Percentiles rank a stretch among this genome's conserved stretches.
These are phyloP conservation scores for Aspergillus novofumigatus DNA, from an alignment of 2,329 filamentous ascomycete genomes.

Conservation along the genomic window DNA sequence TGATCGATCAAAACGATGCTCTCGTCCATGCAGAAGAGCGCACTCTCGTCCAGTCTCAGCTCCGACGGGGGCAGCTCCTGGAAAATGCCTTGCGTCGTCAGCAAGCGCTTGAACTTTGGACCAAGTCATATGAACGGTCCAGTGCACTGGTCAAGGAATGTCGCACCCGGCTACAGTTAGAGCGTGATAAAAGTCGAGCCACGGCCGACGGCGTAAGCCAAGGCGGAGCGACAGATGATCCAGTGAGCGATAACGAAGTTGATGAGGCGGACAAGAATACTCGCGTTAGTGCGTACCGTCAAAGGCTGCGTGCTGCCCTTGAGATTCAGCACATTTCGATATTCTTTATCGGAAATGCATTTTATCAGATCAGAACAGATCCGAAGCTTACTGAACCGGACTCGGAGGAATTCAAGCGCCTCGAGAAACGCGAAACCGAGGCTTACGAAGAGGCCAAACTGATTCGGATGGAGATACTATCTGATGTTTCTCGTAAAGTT, in stretches of 20 bases:
- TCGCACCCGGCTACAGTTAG: constrained; percentile 56
- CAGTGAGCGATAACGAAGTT: constrained; percentile 32
- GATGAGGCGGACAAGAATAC: constrained; percentile 39
- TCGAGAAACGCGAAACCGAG: constrained; percentile 67
- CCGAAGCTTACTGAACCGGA: constrained; percentile 59
- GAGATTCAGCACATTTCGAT: constrained; percentile 76
- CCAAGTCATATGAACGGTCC: constrained; percentile 51
- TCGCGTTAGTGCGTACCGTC: constrained; percentile 56
- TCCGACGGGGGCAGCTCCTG: constrained; percentile 71
- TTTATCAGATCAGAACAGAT: constrained; percentile 77
- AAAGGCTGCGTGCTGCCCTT: constrained; percentile 66
- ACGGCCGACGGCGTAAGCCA: constrained; percentile 19
- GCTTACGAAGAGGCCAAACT: constrained; percentile 74
- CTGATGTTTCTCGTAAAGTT: constrained; percentile 54
- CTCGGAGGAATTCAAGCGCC: constrained; percentile 60
- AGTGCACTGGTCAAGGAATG: constrained; percentile 54
- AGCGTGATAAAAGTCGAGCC: constrained; percentile 31
- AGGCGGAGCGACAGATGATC: constrained; percentile 13
- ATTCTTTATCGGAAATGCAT: constrained; percentile 81
- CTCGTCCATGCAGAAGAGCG: constrained; percentile 66
- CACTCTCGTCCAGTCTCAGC: constrained; percentile 56
- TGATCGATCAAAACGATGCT: constrained; percentile 81
- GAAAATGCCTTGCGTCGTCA: constrained; percentile 67
- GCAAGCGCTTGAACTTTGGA: constrained; percentile 69
- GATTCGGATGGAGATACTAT: constrained; percentile 74